Evolutionary conservation across 192 early-diverging fungal genomes (phyloP).

Genomic region (Mortierella alpina): DNA sequence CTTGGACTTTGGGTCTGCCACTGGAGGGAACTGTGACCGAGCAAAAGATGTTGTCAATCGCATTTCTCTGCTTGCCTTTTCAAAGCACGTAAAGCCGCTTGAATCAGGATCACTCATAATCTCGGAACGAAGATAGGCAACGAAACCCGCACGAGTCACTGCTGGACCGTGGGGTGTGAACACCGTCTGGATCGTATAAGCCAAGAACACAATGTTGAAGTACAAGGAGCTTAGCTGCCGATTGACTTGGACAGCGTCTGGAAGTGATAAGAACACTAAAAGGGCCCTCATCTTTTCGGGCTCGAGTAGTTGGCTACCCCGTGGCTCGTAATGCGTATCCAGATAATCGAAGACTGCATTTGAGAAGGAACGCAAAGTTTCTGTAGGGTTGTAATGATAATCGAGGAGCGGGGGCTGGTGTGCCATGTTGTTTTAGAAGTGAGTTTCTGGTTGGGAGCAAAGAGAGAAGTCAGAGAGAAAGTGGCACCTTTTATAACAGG

Average conservation of each 20-base stretch:
- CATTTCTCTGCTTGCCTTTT: slow-evolving; percentile 21
- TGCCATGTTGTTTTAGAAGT: slow-evolving; percentile 14
- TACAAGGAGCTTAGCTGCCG: slow-evolving; percentile 1
- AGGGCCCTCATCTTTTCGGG: slow-evolving; percentile 33
- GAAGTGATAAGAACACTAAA: background rate
- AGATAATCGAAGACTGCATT: slow-evolving; percentile 26
- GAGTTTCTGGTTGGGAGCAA: too few species aligned
- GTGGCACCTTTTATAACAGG: too few species aligned
- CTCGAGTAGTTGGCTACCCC: slow-evolving; percentile 23
- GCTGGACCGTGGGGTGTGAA: slow-evolving; percentile 31
- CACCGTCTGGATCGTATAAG: slow-evolving; percentile 24
- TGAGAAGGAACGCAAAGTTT: slow-evolving; percentile 26
- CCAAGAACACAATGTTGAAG: slow-evolving; percentile 11
- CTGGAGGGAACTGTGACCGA: slow-evolving; percentile 27
- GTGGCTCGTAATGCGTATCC: slow-evolving; percentile 34
- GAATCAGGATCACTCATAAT: slow-evolving; percentile 30
- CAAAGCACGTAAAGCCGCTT: slow-evolving; percentile 13
- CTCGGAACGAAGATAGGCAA: slow-evolving; percentile 31
- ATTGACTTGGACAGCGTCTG: background rate
- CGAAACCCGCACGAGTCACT: slow-evolving; percentile 24
- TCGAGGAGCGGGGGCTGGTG: slow-evolving; percentile 28
- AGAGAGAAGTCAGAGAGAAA: too few species aligned
- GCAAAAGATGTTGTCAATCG: slow-evolving; percentile 16
- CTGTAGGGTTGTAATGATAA: slow-evolving; percentile 34
- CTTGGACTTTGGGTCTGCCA: slow-evolving; percentile 22